Base-by-base conservation (phyloP, 805 yeast species). In the Candida golubevii region DNA sequence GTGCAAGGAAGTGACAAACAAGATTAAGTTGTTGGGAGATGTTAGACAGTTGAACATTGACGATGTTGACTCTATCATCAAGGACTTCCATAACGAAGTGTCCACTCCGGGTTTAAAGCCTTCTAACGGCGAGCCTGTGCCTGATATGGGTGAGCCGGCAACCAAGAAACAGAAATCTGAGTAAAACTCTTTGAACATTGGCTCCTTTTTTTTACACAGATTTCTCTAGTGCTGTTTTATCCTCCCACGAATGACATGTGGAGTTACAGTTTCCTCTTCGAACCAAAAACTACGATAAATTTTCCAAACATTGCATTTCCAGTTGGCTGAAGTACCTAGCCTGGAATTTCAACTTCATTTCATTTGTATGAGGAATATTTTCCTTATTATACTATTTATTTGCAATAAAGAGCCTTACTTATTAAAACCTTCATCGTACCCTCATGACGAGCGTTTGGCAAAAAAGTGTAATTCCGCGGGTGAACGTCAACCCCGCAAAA, bases 61-160 rank as follows among this genome's bases (percentile, higher is more conserved):
- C 51, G 83, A 78, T 60, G 83, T 78, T 36, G 83, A 78, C 60
- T 76, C 81, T 13, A 78, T 78, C 46, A 78, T 78, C 55, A 75
- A 76, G 60, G 76, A 74, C 48, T 78, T 62, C 67, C 81, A 77
- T 50, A 66, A 76, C 31, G 77, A 68, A 41, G 56, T 67, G 33
- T 41, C 61, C 15, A 65, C 68, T 11, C 74, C 72, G 13, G 46
- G 55, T 18, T 54, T 61, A 42, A 51, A 46, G 11, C 61, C 68
- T 8, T 41, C 50, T 32, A 43, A 33, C 32, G 54, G 50, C 30
- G 56, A 45, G 18, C 42, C 49, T 18, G 59, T 53, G 39, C 60
- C 59, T 35, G 54, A 53, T 31, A 40, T 42, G 26, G 65, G 53
- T 14, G 67, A 63, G 50, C 71, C 69, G 40, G 69, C 60, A 38